Conservation (phyloP, 345 rosid species). For the Streptanthus diversifolius region DNA sequence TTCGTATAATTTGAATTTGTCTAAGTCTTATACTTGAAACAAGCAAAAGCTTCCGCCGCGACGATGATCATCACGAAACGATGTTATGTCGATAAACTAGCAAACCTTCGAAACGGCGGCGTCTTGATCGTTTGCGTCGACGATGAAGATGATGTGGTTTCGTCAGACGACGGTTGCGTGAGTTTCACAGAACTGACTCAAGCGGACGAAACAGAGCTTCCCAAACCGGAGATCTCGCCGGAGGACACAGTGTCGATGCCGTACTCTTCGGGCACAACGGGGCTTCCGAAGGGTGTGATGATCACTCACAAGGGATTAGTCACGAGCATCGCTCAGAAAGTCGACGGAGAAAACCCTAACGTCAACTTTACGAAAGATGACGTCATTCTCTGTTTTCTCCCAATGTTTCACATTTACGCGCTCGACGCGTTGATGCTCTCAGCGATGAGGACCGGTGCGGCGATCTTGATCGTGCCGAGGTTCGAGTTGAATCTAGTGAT, state of each 20-base stretch:
- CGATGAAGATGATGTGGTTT: neutral
- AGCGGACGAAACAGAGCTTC: constrained; percentile 45
- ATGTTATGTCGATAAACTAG: constrained; percentile 46
- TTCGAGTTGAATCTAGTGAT: constrained; percentile 53
- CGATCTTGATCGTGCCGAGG: constrained; percentile 68
- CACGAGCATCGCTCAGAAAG: constrained; percentile 86
- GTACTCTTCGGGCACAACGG: constrained; percentile 92
- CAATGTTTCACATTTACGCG: constrained; percentile 80
- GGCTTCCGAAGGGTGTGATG: constrained; percentile 93
- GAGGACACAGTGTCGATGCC: constrained; percentile 86
- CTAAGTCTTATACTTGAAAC: too few relatives aligned
- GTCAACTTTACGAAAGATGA: constrained; percentile 59
- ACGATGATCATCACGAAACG: constrained; percentile 61
- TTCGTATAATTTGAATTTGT: too few relatives aligned
- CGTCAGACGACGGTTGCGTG: constrained; percentile 40
- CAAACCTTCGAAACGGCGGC: constrained; percentile 33
- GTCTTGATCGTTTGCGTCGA: constrained; percentile 30
- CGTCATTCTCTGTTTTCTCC: constrained; percentile 67
- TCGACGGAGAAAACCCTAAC: constrained; percentile 94
- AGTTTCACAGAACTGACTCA: constrained; percentile 50
- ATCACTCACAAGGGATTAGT: constrained; percentile 74
- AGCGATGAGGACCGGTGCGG: constrained; percentile 70
- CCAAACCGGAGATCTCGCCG: constrained; percentile 43
- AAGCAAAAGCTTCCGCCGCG: constrained; percentile 51
- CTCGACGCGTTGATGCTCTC: constrained; percentile 70